These are phyloP conservation scores for Fraxinus anomala DNA, from an alignment of 257 asterid species.

Conservation along the genomic window DNA sequence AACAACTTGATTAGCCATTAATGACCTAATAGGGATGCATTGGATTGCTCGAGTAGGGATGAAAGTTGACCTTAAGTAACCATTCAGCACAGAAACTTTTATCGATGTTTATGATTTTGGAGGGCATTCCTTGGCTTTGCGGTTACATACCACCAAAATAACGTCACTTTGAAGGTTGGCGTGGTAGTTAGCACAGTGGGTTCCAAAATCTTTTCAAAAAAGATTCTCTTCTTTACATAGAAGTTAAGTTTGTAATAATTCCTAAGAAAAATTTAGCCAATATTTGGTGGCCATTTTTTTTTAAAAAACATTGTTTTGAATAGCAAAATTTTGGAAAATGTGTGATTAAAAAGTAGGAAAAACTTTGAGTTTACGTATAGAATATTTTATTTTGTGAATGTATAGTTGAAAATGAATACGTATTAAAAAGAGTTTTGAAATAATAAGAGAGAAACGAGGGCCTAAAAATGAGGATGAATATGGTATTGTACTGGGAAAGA, in stretches of 20 bases:
- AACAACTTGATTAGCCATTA: not conserved
- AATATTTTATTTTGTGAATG: too few relatives aligned
- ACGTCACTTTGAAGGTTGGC: constrained; percentile 59
- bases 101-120: not conserved
- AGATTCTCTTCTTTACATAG: constrained; percentile 51
- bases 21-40: not conserved
- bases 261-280: constrained; percentile 2
- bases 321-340: too few relatives aligned
- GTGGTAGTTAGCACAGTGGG: constrained; percentile 22
- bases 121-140: not conserved
- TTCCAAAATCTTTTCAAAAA: constrained; percentile 29
- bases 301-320: too few relatives aligned
- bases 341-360: too few relatives aligned
- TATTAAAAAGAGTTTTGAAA: too few relatives aligned
- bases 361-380: too few relatives aligned
- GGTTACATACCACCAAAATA: constrained; percentile 19
- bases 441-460: too few relatives aligned
- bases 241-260: constrained; percentile 36
- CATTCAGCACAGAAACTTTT: not conserved
- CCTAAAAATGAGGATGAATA: constrained; percentile 5
- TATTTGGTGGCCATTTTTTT: too few relatives aligned
- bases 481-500: constrained; percentile 20
- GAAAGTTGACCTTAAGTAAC: not conserved
- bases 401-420: too few relatives aligned
- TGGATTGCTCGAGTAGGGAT: not conserved